Conservation (phyloP, 108 stramenopile species). For the Cyclotella cryptica region DNA sequence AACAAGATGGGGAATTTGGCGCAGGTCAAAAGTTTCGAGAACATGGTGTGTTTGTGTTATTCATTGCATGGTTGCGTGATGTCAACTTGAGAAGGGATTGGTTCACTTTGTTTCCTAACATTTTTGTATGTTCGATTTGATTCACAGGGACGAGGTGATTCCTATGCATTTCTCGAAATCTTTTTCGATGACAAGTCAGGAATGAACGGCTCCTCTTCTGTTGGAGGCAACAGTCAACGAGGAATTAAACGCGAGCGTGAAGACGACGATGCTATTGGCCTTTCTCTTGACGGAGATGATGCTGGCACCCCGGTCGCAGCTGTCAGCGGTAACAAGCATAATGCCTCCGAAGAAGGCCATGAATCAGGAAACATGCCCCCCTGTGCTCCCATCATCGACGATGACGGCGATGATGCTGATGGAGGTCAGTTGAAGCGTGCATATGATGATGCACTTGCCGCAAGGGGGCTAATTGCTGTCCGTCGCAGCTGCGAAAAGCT, state of each 20-base stretch:
- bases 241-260: constrained; percentile 80
- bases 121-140: constrained; percentile 23
- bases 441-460: constrained; percentile 92
- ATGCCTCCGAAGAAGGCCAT: constrained; percentile 13
- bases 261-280: constrained; percentile 90
- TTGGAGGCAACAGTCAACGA: constrained; percentile 18
- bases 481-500: constrained; percentile 86
- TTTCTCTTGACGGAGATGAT: constrained; percentile 88
- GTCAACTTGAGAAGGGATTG: neutral
- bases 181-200: constrained; percentile 87
- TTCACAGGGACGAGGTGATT: constrained; percentile 71
- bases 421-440: constrained; percentile 79
- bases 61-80: neutral
- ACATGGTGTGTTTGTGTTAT: constrained; percentile 61
- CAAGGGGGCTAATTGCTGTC: constrained; percentile 87
- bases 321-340: constrained; percentile 11
- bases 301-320: constrained; percentile 53
- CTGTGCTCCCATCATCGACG: constrained; percentile 51
- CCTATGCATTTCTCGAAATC: constrained; percentile 93
- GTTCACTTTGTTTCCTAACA: too few relatives aligned
- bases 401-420: constrained; percentile 45
- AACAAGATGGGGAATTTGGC: constrained; percentile 89
- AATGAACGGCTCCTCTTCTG: constrained; percentile 31
- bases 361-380: constrained; percentile 35
- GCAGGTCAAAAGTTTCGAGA: constrained; percentile 90